Evolutionary conservation across 164 flowering plant species (phyloP).

Genomic region (Macadamia integrifolia): DNA sequence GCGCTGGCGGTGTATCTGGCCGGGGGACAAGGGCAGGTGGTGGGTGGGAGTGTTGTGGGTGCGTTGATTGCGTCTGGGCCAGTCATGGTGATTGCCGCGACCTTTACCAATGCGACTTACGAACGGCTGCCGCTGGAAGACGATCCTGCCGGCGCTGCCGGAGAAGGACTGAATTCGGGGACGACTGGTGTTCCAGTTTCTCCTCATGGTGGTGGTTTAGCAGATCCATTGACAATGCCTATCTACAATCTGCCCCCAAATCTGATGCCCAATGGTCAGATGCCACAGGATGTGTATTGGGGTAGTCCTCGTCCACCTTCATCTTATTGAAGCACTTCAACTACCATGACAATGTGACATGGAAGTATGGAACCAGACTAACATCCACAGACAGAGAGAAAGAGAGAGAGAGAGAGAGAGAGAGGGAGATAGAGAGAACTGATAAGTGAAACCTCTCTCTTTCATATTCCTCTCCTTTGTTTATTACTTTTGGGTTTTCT

Average conservation of each 20-base stretch:
- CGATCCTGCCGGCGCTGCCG: slow-evolving; percentile 17
- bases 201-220: slow-evolving; percentile 16
- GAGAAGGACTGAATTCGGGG: slow-evolving; percentile 30
- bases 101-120: slow-evolving; percentile 66
- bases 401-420: not conserved
- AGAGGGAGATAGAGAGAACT: not conserved
- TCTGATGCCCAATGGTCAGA: slow-evolving; percentile 31
- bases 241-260: slow-evolving; percentile 35
- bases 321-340: not conserved
- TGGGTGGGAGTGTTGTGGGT: slow-evolving; percentile 77
- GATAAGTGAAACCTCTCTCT: not conserved
- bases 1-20: slow-evolving; percentile 77
- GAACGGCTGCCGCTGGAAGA: slow-evolving; percentile 77
- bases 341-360: not conserved
- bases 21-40: slow-evolving; percentile 87
- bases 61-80: slow-evolving; percentile 79
- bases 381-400: not conserved
- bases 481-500: not conserved
- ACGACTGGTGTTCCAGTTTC: slow-evolving; percentile 20
- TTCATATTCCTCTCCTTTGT: not conserved
- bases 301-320: slow-evolving; percentile 29
- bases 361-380: not conserved
- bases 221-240: slow-evolving; percentile 28
- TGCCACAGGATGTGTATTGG: slow-evolving; percentile 32
- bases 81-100: slow-evolving; percentile 80